Conservation (phyloP, 805 yeast genomes). For the Myxozyma mucilagina region DNA sequence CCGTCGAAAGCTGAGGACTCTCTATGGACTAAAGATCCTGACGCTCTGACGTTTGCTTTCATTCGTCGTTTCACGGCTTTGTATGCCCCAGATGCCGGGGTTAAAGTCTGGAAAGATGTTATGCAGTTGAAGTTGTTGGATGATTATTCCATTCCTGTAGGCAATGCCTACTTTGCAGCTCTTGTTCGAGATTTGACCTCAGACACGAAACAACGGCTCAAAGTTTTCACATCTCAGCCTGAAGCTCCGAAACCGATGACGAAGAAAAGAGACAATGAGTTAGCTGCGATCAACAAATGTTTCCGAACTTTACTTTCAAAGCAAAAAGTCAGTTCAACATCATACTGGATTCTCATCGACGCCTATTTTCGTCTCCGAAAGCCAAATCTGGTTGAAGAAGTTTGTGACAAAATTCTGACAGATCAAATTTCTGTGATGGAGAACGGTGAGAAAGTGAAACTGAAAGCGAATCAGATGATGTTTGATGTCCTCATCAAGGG, state of each 20-base stretch:
- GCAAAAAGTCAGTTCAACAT: conserved; percentile 2
- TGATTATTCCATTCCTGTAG: conserved; percentile 2
- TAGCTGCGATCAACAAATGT: neutral
- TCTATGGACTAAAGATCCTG: conserved; percentile 3
- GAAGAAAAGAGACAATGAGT: neutral
- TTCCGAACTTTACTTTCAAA: neutral
- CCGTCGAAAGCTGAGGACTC: neutral
- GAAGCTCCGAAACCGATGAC: neutral
- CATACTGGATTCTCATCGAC: conserved; percentile 16
- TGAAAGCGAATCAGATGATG: neutral
- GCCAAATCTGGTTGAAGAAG: conserved; percentile 5
- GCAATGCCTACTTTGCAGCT: conserved; percentile 16
- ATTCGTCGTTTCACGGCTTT: conserved; percentile 8
- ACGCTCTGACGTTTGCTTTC: conserved; percentile 11
- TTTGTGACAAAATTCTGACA: neutral
- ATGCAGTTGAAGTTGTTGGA: neutral
- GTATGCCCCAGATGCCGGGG: neutral
- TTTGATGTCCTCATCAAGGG: conserved; percentile 9
- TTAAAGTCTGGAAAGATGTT: conserved; percentile 15
- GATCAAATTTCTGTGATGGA: neutral
- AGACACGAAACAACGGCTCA: neutral
- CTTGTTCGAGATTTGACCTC: neutral
- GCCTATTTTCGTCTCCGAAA: conserved; percentile 11
- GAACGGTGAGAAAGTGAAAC: neutral
- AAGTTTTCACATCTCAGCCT: neutral